Evolutionary conservation across 2,329 filamentous ascomycete species (phyloP), one percentile per base, ranked within the genome.

Genomic region (Penicillium sp.): DNA sequence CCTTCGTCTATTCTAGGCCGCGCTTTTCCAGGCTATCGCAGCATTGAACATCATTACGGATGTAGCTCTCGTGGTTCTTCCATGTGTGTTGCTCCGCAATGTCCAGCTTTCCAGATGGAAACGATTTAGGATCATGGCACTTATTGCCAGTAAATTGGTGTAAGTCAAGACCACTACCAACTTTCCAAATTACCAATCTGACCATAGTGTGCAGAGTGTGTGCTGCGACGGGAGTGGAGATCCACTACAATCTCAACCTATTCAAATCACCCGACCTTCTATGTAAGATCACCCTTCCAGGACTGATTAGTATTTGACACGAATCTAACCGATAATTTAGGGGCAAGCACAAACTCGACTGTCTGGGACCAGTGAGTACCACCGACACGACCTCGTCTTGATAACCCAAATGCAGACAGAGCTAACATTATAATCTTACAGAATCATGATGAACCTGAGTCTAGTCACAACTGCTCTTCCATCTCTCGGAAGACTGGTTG

Each of bases 31-130:
- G 35, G 52, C 50, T 11, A 62, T 63, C 15, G 61, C 49, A 11
- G 50, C 54, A 11, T 40, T 65, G 2, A 65, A 65, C 20, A 65
- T 65, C 6, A 26, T 51, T 1, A 58, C 56, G 6, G 56, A 58
- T 45, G 44, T 58, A 2, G 60, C 43, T 1, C 42, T 64, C 5
- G 53, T 63, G n/a, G 20, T 61, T 5, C 47, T 64, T 29, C 61
- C 62, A 2, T 64, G 60, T 25, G 23, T 56, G 4, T 46, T 64
- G 20, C 51, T 64, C 33, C 57, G 56, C 11, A 51, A 50, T 22
- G 60, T 64, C n/a, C 60, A 63, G 35, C 47, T 64, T 20, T 60
- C 62, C 5, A 49, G 47, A 22, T 43, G 35, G 40, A 64, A 64
- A 25, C 54, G 53, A 25, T 50, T 56, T 22, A 42, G 56, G 18